Evolutionary conservation across 345 rosid species (phyloP).

Genomic region (Eucalyptus camaldulensis): DNA sequence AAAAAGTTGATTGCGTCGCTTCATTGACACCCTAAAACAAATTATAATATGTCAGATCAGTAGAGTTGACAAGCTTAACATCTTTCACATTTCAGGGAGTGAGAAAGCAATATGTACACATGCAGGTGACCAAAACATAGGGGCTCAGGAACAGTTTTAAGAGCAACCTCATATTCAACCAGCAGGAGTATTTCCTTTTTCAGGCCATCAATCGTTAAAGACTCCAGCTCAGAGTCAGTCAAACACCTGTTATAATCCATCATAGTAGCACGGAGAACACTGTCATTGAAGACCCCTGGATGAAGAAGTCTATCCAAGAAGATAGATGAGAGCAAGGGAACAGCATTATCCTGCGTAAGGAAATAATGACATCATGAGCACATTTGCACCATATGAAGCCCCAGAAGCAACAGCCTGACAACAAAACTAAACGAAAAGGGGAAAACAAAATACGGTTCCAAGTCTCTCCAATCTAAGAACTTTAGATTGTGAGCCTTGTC

Average conservation of each 20-base stretch:
- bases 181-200: conserved; percentile 66
- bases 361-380: not conserved
- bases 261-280: conserved; percentile 52
- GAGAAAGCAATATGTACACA: not conserved
- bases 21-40: conserved; percentile 46
- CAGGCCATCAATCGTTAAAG: conserved; percentile 67
- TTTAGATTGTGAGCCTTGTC: not conserved
- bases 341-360: conserved; percentile 51
- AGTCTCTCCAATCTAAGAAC: not conserved
- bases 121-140: not conserved
- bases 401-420: not conserved
- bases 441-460: not conserved
- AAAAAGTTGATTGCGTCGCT: conserved; percentile 36
- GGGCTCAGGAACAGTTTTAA: not conserved
- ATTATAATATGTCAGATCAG: not conserved
- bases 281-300: conserved; percentile 62
- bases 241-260: conserved; percentile 66
- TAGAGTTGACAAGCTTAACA: not conserved
- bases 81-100: not conserved
- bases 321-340: conserved; percentile 71
- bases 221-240: conserved; percentile 76
- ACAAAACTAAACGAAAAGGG: not conserved
- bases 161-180: conserved; percentile 69
- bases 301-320: conserved; percentile 72
- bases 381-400: not conserved